Percentiles rank a stretch among this genome's conserved stretches.
Evolutionary conservation across 2,329 filamentous ascomycete genomes (phyloP).

Genomic region (Cytospora chrysosperma): DNA sequence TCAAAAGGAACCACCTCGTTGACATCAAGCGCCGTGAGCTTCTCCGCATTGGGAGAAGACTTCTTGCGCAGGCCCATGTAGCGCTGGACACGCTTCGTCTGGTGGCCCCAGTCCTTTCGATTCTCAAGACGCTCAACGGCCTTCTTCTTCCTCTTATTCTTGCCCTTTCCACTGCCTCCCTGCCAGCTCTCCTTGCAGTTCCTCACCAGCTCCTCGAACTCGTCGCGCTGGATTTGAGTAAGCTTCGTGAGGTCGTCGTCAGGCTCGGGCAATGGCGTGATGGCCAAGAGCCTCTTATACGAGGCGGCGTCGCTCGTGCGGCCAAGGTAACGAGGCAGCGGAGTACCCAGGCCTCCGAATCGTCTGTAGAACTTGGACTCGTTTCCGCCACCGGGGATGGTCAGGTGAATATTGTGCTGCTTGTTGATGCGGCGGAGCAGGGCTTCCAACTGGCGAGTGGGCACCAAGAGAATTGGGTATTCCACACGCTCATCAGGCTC

Average conservation of each 20-base stretch:
- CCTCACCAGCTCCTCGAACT: slow-evolving; percentile 50
- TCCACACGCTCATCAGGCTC: slow-evolving; percentile 45
- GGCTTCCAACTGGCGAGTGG: slow-evolving; percentile 61
- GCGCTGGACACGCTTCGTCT: slow-evolving; percentile 63
- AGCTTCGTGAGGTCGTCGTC: slow-evolving; percentile 38
- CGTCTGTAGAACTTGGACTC: slow-evolving; percentile 57
- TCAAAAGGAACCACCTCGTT: slow-evolving; percentile 43
- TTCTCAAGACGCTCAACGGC: slow-evolving; percentile 46
- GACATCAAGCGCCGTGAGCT: slow-evolving; percentile 39
- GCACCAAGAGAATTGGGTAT: slow-evolving; percentile 65
- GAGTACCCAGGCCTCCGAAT: slow-evolving; percentile 61
- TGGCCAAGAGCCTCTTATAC: slow-evolving; percentile 33
- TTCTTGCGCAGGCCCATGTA: slow-evolving; percentile 67
- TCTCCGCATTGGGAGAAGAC: neutral
- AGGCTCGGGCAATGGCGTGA: slow-evolving; percentile 37
- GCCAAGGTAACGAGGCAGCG: slow-evolving; percentile 68
- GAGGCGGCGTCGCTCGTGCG: slow-evolving; percentile 46
- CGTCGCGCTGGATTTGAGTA: slow-evolving; percentile 30
- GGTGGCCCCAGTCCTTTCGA: slow-evolving; percentile 52
- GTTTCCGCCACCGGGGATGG: slow-evolving; percentile 54
- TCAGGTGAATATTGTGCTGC: slow-evolving; percentile 52
- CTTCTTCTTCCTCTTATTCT: slow-evolving; percentile 47
- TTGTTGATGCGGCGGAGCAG: slow-evolving; percentile 66
- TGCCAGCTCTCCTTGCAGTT: slow-evolving; percentile 16
- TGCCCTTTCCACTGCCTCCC: slow-evolving; percentile 22